Evolutionary conservation across 1,284 basidiomycete species (phyloP).

Genomic region (Sporisorium reilianum): DNA sequence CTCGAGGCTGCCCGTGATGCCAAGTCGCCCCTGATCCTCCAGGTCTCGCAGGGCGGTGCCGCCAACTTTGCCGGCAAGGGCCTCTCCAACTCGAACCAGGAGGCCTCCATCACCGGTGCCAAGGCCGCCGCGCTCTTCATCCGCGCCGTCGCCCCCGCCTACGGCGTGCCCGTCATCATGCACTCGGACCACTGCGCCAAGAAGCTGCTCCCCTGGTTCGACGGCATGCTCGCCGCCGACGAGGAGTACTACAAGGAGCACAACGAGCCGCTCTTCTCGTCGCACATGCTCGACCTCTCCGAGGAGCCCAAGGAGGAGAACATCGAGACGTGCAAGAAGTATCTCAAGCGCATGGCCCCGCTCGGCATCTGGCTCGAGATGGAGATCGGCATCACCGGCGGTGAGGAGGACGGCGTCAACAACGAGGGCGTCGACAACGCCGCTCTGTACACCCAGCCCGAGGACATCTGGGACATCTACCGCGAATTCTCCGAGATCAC

Average conservation of each 20-base stretch:
- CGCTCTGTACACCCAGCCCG: conserved; percentile 95
- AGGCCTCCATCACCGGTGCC: conserved; percentile 94
- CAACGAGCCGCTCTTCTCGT: conserved; percentile 93
- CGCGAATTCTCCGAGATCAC: conserved; percentile 83
- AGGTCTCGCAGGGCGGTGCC: conserved; percentile 95
- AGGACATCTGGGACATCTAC: conserved; percentile 90
- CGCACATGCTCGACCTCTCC: conserved; percentile 99
- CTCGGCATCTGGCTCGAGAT: conserved; percentile 97
- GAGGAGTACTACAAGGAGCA: conserved; percentile 90
- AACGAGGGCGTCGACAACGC: conserved; percentile 87
- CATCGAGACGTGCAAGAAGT: conserved; percentile 91
- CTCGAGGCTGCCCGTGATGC: conserved; percentile 74
- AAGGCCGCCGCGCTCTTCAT: conserved; percentile 93
- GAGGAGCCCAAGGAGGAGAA: conserved; percentile 98
- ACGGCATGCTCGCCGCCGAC: conserved; percentile 97
- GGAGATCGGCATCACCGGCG: conserved; percentile 99
- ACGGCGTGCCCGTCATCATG: conserved; percentile 83
- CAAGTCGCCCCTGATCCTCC: conserved; percentile 97
- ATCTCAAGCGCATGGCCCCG: conserved; percentile 92
- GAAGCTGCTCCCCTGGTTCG: conserved; percentile 99
- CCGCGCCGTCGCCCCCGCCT: conserved; percentile 79
- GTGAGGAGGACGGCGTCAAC: conserved; percentile 95
- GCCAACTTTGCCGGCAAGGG: conserved; percentile 99
- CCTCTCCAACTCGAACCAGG: conserved; percentile 91
- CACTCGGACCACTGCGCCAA: conserved; percentile 99